These are phyloP conservation scores for Fusarium sp. DNA, from an alignment of 2,329 filamentous ascomycete genomes.

Conservation along the genomic window DNA sequence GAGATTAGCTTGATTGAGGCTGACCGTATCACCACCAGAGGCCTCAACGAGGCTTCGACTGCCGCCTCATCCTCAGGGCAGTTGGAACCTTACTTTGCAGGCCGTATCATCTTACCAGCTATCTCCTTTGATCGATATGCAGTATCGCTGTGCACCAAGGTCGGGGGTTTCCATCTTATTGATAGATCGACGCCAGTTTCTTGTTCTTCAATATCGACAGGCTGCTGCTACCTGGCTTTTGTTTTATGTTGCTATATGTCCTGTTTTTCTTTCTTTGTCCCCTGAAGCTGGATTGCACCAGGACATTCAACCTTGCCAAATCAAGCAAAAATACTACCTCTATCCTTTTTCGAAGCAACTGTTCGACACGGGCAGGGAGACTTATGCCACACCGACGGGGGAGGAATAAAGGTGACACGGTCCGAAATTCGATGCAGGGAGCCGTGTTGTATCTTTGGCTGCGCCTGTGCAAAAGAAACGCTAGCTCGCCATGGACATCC, in stretches of 20 bases:
- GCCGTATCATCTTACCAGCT: neutral
- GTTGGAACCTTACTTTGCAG: constrained; percentile 15
- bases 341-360: constrained; percentile 8
- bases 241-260: neutral
- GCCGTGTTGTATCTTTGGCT: constrained; percentile 42
- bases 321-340: neutral
- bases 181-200: neutral
- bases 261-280: neutral
- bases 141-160: neutral
- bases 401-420: constrained; percentile 43
- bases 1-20: constrained; percentile 46
- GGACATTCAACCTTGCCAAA: neutral
- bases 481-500: constrained; percentile 47
- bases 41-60: constrained; percentile 29
- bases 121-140: constrained; percentile 5
- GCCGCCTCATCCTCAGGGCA: constrained; percentile 21
- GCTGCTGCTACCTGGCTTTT: neutral
- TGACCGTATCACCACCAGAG: constrained; percentile 40
- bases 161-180: neutral
- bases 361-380: constrained; percentile 32
- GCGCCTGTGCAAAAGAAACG: constrained; percentile 43
- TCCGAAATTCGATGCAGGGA: constrained; percentile 49
- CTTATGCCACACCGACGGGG: constrained; percentile 35
- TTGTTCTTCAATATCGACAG: neutral
- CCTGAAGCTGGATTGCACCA: constrained; percentile 1